Base-by-base conservation (phyloP, 139 green algal species). In the Haematococcus lacustris region DNA sequence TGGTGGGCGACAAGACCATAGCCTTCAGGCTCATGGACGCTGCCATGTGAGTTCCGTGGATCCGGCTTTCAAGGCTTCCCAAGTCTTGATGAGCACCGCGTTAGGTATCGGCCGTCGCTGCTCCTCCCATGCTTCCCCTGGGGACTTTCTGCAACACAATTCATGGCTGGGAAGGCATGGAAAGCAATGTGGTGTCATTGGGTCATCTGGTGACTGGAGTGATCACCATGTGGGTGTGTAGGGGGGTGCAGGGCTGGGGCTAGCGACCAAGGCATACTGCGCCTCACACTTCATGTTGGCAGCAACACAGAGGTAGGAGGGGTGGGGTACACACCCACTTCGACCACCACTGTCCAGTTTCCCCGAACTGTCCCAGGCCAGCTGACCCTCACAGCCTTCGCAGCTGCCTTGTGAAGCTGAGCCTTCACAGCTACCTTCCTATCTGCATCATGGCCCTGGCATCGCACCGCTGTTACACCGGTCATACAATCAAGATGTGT, bases 101-200 rank as follows among this genome's bases (percentile, higher is more conserved):
- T 57, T 57, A 28, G 13, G 13, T 21, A 57, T 28, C 47, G 21
- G 47, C 21, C 21, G 13, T 13, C 21, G 13, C 21, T 28, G 47
- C 47, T 57, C 13, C 47, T 13, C 47, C 13, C 47, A 57, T 57
- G 13, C 13, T 57, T 57, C 21, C 13, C 13, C 47, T 28, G 47
- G 47, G 13, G 13, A 13, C 13, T 28, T 57, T 57, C 47, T 57
- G 47, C 13, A 23, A 89, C 93, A 82, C 85, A 67, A 13, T 57
- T 21, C 13, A 57, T 57, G 13, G 3, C 88, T 94, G 78, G 89
- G 94, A 80, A 77, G 83, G 76, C 89, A 88, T 7, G 73, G 93
- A 32, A 86, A 94, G 7, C 74, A 88, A 88, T 7, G 73, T 94
- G 87, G 93, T 53, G 43, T 53, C 43, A 53, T 17, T 53, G 9